Conservation (phyloP, 805 yeast species). For the Cyberlindnera galapagoensis region DNA sequence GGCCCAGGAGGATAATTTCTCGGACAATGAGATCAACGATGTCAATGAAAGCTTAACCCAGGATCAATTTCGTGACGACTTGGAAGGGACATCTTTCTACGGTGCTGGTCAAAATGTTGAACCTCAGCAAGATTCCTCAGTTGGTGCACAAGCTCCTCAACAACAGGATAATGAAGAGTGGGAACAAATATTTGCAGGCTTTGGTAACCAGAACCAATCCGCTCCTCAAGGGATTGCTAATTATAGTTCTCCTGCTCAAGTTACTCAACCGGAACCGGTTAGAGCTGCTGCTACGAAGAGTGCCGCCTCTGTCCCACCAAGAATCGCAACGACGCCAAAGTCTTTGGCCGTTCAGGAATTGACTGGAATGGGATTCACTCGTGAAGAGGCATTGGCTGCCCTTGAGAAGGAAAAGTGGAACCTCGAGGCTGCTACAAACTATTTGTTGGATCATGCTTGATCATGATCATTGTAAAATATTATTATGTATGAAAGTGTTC, state of each 20-base stretch:
- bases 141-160: constrained; percentile 4
- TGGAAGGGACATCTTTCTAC: constrained; percentile 19
- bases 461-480: too few relatives aligned
- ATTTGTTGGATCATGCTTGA: constrained; percentile 61
- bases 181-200: constrained; percentile 91
- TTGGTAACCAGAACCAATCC: constrained; percentile 46
- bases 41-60: constrained; percentile 25
- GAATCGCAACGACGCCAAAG: constrained; percentile 39
- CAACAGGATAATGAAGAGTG: constrained; percentile 60
- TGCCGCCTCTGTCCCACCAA: constrained; percentile 20
- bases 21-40: too few relatives aligned
- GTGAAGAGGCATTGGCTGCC: constrained; percentile 60
- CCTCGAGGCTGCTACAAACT: constrained; percentile 82
- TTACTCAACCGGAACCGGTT: constrained; percentile 4
- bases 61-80: constrained; percentile 14
- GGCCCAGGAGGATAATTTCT: constrained; percentile 26
- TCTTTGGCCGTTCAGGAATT: constrained; percentile 66
- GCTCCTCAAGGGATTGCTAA: constrained; percentile 7
- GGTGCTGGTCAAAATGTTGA: constrained; percentile 17
- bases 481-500: too few relatives aligned
- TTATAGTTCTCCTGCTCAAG: constrained; percentile 1
- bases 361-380: constrained; percentile 84
- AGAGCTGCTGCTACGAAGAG: constrained; percentile 9
- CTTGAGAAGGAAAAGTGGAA: constrained; percentile 65
- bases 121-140: neutral